Evolutionary conservation across 1,139 yeast species (phyloP).

Genomic region (Debaryomycetaceae sp.): DNA sequence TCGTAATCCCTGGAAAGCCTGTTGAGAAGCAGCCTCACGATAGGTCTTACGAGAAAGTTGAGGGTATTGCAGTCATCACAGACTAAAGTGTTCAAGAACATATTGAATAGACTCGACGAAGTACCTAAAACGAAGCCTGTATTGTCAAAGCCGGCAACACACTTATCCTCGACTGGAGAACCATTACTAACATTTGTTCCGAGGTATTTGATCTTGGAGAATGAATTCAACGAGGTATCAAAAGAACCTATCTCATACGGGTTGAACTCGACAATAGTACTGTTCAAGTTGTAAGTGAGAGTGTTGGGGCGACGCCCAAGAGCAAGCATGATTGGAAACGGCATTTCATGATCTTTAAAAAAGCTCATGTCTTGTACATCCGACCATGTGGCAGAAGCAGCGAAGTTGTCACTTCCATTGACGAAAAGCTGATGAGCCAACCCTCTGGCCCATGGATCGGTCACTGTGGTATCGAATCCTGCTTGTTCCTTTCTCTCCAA

Average conservation of each 20-base stretch:
- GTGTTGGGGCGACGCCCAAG: slow-evolving; percentile 37
- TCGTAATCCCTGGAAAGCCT: slow-evolving; percentile 38
- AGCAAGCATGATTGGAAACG: slow-evolving; percentile 37
- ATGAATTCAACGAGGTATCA: slow-evolving; percentile 36
- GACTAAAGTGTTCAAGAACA: slow-evolving; percentile 58
- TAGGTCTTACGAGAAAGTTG: slow-evolving; percentile 43
- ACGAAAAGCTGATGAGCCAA: slow-evolving; percentile 38
- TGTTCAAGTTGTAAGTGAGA: slow-evolving; percentile 28
- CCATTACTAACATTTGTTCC: slow-evolving; percentile 35
- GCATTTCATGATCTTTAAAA: slow-evolving; percentile 35
- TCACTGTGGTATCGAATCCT: slow-evolving; percentile 27
- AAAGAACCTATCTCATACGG: slow-evolving; percentile 45
- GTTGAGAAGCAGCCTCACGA: slow-evolving; percentile 42
- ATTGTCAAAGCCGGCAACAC: slow-evolving; percentile 71
- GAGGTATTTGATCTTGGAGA: slow-evolving; percentile 34
- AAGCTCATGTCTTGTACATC: slow-evolving; percentile 24
- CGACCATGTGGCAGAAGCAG: slow-evolving; percentile 28
- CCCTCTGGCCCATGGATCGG: slow-evolving; percentile 40
- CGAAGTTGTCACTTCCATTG: slow-evolving; percentile 19
- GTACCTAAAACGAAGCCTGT: slow-evolving; percentile 77
- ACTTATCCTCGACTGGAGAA: slow-evolving; percentile 24
- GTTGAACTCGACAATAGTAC: slow-evolving; percentile 39
- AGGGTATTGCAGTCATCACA: slow-evolving; percentile 43
- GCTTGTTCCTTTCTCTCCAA: slow-evolving; percentile 28
- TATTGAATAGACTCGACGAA: slow-evolving; percentile 75